These are phyloP conservation scores for Globisporangium spinosum DNA, from an alignment of 352 stramenopile species.

Conservation along the genomic window DNA sequence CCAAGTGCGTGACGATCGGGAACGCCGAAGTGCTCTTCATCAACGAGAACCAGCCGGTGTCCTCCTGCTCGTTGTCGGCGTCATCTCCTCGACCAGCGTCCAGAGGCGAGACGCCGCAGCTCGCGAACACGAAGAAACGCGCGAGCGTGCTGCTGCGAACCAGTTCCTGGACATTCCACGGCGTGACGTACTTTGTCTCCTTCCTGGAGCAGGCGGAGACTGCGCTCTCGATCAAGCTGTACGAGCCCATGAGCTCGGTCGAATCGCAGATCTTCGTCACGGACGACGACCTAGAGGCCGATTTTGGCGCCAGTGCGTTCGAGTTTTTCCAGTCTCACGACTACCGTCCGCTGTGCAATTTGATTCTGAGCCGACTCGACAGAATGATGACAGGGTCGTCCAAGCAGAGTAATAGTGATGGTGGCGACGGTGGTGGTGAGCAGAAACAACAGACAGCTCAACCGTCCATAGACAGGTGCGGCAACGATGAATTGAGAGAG, in stretches of 20 bases:
- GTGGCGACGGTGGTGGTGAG: not conserved
- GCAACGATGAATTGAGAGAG: not conserved
- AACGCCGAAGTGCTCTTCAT: constrained; percentile 67
- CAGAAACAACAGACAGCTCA: constrained; percentile 8
- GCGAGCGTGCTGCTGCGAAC: constrained; percentile 44
- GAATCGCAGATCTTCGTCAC: constrained; percentile 69
- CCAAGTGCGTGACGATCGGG: constrained; percentile 62
- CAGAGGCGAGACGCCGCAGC: not conserved
- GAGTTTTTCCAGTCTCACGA: constrained; percentile 41
- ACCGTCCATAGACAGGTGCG: not conserved
- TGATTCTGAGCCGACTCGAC: constrained; percentile 59
- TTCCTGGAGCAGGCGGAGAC: constrained; percentile 42
- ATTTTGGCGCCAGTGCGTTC: constrained; percentile 47
- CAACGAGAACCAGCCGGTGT: constrained; percentile 64
- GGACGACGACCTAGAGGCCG: constrained; percentile 42
- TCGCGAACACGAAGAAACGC: constrained; percentile 8
- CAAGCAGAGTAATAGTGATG: not conserved
- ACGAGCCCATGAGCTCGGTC: constrained; percentile 74
- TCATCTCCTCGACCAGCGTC: constrained; percentile 16
- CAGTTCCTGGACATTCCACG: constrained; percentile 62
- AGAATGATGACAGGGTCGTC: constrained; percentile 37
- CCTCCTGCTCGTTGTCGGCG: not conserved
- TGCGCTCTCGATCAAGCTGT: constrained; percentile 66
- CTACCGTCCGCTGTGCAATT: constrained; percentile 52
- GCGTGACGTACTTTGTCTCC: constrained; percentile 77